Evolutionary conservation across 2,329 filamentous ascomycete genomes (phyloP), one percentile per base, ranked within the genome.

Genomic region (Ascochyta lentis): DNA sequence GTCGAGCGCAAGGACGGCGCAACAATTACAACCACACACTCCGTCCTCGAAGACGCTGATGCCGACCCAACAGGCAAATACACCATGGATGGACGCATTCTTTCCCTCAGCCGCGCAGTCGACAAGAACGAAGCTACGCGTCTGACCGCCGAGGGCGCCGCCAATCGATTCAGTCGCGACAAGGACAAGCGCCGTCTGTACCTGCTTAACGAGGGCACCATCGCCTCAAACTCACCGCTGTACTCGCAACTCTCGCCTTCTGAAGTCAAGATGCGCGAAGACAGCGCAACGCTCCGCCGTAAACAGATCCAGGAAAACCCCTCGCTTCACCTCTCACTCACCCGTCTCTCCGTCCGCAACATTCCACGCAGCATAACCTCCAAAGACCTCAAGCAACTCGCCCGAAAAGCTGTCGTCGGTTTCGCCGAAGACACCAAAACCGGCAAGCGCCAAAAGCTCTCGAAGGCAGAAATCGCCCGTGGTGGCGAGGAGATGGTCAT

Each of bases 141-240:
- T 48, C 84, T 98, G 24, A 87, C 90, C 6, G 88, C 90, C 47
- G 86, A 89, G 56, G 88, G 89, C 22, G 81, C 80, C 15, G 82
- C 80, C 10, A 79, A 82, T 39, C 86, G 87, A 45, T 86, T 88
- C 45, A 85, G 86, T 47, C 81, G 84, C 37, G 89, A 96, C 69
- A 91, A 89, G 71, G 95, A 99, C 77, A 97, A 96, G 81, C 87
- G 95, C 41, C 88, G 90, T 38, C 84, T 99, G 0, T 99, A 92
- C 73, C 84, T 99, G 6, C 84, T 99, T 22, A 85, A 86, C 1
- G 95, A 99, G 78, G 95, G 95, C 53, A 89, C 88, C 2, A 91
- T 99, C 54, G 80, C 90, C 3, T 80, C 83, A n/a, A 89, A 88
- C 58, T 92, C 92, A 7, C 83, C 91, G 6, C 80, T 97, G 1